Percentiles rank a stretch among this genome's conserved stretches.
Conservation (phyloP, 2,329 filamentous ascomycete species). For the Pseudogymnoascus pannorum region DNA sequence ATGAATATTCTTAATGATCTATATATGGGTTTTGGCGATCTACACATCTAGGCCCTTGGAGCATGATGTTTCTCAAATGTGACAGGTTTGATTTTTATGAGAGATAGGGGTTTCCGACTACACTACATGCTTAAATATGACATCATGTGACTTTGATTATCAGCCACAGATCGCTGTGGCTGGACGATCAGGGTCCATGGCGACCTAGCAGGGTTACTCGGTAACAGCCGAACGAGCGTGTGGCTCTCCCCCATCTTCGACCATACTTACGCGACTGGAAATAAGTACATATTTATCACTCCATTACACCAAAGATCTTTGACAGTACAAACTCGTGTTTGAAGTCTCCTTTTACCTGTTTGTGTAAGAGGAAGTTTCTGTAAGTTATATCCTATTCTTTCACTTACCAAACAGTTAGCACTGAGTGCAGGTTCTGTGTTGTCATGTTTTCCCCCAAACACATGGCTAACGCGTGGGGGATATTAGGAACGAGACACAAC, state of each 20-base stretch:
- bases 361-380: neutral
- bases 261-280: neutral
- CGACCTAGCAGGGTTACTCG: slow-evolving; percentile 4
- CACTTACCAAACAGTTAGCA: neutral
- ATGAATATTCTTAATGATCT: slow-evolving; percentile 8
- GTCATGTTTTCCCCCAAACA: neutral
- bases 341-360: neutral
- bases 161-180: slow-evolving; percentile 4
- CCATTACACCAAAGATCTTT: neutral
- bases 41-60: neutral
- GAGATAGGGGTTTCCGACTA: neutral
- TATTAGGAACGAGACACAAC: slow-evolving; percentile 1
- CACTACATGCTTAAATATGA: neutral
- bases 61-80: neutral
- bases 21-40: neutral
- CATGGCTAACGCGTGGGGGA: slow-evolving; percentile 1
- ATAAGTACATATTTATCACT: slow-evolving; percentile 3
- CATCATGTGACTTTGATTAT: slow-evolving; percentile 1
- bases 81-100: neutral
- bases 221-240: slow-evolving; percentile 5
- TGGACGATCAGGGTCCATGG: neutral
- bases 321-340: neutral
- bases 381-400: neutral
- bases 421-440: neutral
- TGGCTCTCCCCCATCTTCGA: neutral